Evolutionary conservation across 805 yeast species (phyloP).

Genomic region (Schizosaccharomyces japonicus): DNA sequence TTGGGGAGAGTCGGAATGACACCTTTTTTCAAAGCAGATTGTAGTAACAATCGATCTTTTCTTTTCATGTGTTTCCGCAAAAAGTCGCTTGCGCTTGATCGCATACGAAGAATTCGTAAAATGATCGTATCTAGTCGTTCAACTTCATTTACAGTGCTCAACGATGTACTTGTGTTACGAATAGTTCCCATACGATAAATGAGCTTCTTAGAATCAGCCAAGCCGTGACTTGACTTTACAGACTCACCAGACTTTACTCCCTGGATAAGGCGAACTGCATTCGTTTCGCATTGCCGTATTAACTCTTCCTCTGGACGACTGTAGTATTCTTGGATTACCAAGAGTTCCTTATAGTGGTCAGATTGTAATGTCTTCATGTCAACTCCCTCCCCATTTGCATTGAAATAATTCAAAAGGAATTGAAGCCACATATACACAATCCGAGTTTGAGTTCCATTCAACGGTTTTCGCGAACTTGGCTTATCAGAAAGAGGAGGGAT

Average conservation of each 20-base stretch:
- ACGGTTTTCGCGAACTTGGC: slow-evolving; percentile 19
- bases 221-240: slow-evolving; percentile 25
- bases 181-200: background rate
- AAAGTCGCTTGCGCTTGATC: slow-evolving; percentile 11
- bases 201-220: slow-evolving; percentile 23
- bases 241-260: background rate
- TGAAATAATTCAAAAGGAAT: slow-evolving; percentile 44
- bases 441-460: slow-evolving; percentile 38
- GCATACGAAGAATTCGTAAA: slow-evolving; percentile 43
- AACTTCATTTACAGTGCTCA: too few species aligned
- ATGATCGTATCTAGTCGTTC: slow-evolving; percentile 33
- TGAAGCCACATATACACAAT: slow-evolving; percentile 49
- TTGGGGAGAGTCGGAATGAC: too few species aligned
- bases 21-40: background rate
- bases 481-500: slow-evolving; percentile 38
- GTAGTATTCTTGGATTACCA: slow-evolving; percentile 41
- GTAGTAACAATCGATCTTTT: background rate
- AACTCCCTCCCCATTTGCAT: slow-evolving; percentile 65
- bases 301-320: slow-evolving; percentile 27
- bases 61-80: background rate
- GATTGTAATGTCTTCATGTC: slow-evolving; percentile 37
- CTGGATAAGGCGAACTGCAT: background rate
- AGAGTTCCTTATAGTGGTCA: slow-evolving; percentile 36
- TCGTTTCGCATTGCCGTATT: slow-evolving; percentile 24
- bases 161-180: background rate